Conservation (phyloP, 2,329 filamentous ascomycete species). For the Calonectria montana region DNA sequence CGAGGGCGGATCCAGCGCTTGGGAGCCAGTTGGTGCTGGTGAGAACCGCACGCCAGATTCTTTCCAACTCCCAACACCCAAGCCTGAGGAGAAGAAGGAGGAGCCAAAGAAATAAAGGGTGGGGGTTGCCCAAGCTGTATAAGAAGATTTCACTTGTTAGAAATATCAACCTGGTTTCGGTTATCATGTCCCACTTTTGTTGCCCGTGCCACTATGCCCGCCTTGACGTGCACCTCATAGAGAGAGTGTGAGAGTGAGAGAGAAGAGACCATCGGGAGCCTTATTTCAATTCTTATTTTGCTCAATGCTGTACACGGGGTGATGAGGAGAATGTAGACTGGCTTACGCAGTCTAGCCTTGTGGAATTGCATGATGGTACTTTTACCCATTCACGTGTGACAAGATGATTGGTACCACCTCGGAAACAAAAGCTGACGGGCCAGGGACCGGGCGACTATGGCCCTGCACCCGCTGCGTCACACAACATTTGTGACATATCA, state of each 20-base stretch:
- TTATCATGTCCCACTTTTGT: slow-evolving; percentile 21
- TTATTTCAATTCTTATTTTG: background rate
- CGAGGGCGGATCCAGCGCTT: slow-evolving; percentile 82
- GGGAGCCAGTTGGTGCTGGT: slow-evolving; percentile 76
- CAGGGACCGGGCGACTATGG: slow-evolving; percentile 16
- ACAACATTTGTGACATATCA: slow-evolving; percentile 30
- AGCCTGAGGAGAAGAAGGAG: slow-evolving; percentile 92
- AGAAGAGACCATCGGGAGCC: background rate
- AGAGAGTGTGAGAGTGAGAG: too few species aligned
- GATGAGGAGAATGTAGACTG: slow-evolving; percentile 13
- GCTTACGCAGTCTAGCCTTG: slow-evolving; percentile 28
- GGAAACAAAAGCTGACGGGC: slow-evolving; percentile 38
- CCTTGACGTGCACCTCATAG: background rate
- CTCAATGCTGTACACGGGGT: slow-evolving; percentile 16
- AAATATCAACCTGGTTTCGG: slow-evolving; percentile 44
- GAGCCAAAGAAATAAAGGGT: slow-evolving; percentile 86
- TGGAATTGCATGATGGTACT: slow-evolving; percentile 22
- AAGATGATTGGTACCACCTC: slow-evolving; percentile 37
- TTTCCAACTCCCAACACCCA: slow-evolving; percentile 95
- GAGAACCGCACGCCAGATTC: slow-evolving; percentile 82
- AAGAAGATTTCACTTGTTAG: slow-evolving; percentile 46
- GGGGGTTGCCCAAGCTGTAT: slow-evolving; percentile 42
- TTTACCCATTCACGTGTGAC: slow-evolving; percentile 22
- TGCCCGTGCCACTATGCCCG: slow-evolving; percentile 25
- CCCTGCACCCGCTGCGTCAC: slow-evolving; percentile 25